Evolutionary conservation across 164 flowering plant genomes (phyloP).

Genomic region (Magnolia sinica): DNA sequence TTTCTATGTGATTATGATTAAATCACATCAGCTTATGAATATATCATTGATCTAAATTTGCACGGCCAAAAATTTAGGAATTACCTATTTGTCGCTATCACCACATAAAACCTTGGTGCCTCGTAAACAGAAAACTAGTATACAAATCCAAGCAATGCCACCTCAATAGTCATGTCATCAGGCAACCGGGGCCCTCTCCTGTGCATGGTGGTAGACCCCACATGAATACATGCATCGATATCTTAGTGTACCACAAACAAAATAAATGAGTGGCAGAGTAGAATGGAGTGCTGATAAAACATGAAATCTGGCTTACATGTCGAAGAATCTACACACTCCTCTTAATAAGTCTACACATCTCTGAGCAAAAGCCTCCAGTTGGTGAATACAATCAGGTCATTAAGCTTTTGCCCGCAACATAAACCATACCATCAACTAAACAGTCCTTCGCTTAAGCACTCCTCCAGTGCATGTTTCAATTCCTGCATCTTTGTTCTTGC

Average conservation of each 20-base stretch:
- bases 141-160: not conserved
- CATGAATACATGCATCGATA: not conserved
- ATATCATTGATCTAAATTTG: no score
- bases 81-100: no score
- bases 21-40: no score
- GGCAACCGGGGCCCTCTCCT: not conserved
- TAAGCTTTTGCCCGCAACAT: not conserved
- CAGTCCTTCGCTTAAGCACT: constrained; percentile 37
- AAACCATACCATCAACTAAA: constrained; percentile 20
- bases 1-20: no score
- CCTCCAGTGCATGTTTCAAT: constrained; percentile 36
- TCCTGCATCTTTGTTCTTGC: constrained; percentile 50
- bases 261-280: not conserved
- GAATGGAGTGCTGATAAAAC: not conserved
- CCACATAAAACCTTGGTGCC: not conserved
- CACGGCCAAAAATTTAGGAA: no score
- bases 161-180: not conserved
- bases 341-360: not conserved
- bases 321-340: not conserved
- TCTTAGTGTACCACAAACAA: not conserved
- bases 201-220: not conserved
- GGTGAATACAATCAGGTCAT: not conserved
- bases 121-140: not conserved
- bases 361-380: not conserved
- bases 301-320: not conserved